Evolutionary conservation across 306 rosid genomes (phyloP), one percentile per base, ranked within the genome.

Genomic region (Dicorynia guianensis): DNA sequence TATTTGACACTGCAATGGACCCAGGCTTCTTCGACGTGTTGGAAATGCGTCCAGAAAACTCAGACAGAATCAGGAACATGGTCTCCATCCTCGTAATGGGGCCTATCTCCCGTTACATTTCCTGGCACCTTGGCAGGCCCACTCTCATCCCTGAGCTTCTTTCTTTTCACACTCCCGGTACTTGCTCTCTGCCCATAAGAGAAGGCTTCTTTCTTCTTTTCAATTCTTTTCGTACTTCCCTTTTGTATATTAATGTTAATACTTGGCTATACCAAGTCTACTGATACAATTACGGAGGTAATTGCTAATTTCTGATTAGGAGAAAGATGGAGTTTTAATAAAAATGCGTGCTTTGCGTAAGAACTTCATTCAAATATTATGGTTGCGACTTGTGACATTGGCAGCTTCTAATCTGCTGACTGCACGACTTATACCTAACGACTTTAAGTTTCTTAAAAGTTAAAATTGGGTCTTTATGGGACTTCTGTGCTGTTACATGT

Each of bases 31-130:
- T 91, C 17, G 98, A 91, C 53, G 93, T 93, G 9, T 81, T 93
- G 68, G 98, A 94, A 8, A 91, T 87, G 57, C 98, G 89, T 76
- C 98, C 97, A 4, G 97, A 94, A 80, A 94, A 94, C 83, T 75
- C 98, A 0, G 96, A 93, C 69, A 81, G 98, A 53, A 46, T 94
- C 34, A 83, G 79, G 76, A 94, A 94, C 85, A 91, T 94, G 79
- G 76, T 94, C 5, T 94, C 97, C 8, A 94, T 91, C 38, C 97
- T 94, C 60, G 68, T 75, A 71, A 76, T 84, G 65, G 98, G 98
- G 35, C 97, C 98, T 0, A 87, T 94, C 61, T 81, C 96, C 5
- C 87, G 94, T 43, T 77, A 76, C 85, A 67, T 94, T 59, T 72
- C 87, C 55, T 94, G 94, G 96, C 73, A 87, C 60, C 60, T 56